Conservation (phyloP, 768 basidiomycete species). For the Boletales sp. region DNA sequence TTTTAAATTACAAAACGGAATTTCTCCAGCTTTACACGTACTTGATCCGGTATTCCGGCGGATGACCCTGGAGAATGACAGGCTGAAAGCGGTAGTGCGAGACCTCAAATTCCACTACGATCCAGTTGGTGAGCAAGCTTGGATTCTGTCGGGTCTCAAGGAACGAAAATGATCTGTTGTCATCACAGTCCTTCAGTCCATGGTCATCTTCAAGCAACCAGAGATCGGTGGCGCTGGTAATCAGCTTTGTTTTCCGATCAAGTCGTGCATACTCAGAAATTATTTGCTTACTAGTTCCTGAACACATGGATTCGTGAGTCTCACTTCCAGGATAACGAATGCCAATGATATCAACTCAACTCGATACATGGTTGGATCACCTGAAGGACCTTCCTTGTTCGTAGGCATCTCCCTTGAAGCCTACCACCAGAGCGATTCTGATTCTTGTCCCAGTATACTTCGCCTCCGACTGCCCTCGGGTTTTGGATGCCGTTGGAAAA, state of each 20-base stretch:
- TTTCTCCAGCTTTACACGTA: conserved; percentile 68
- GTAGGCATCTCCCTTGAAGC: conserved; percentile 13
- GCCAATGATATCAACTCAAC: not conserved
- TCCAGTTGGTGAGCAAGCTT: conserved; percentile 61
- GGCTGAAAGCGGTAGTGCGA: conserved; percentile 62
- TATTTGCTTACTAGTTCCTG: conserved; percentile 53
- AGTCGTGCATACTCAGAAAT: not conserved
- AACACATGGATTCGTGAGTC: conserved; percentile 91
- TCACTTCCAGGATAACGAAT: too few relatives aligned
- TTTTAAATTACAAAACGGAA: not conserved
- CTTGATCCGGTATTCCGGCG: conserved; percentile 78
- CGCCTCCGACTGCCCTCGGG: conserved; percentile 88
- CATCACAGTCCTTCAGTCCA: conserved; percentile 74
- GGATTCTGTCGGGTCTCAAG: too few relatives aligned
- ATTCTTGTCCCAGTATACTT: conserved; percentile 64
- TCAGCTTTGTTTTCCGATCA: conserved; percentile 6
- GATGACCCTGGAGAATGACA: conserved; percentile 78
- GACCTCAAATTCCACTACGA: conserved; percentile 83
- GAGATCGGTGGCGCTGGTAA: conserved; percentile 89
- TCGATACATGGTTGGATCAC: not conserved
- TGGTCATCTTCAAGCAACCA: conserved; percentile 95
- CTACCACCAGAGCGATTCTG: not conserved
- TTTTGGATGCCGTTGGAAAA: conserved; percentile 96
- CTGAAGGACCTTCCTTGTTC: conserved; percentile 68
- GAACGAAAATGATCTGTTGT: too few relatives aligned